Evolutionary conservation across 768 basidiomycete genomes (phyloP), one percentile per base, ranked within the genome.

Genomic region (Phlebiopsis flavidoalba): DNA sequence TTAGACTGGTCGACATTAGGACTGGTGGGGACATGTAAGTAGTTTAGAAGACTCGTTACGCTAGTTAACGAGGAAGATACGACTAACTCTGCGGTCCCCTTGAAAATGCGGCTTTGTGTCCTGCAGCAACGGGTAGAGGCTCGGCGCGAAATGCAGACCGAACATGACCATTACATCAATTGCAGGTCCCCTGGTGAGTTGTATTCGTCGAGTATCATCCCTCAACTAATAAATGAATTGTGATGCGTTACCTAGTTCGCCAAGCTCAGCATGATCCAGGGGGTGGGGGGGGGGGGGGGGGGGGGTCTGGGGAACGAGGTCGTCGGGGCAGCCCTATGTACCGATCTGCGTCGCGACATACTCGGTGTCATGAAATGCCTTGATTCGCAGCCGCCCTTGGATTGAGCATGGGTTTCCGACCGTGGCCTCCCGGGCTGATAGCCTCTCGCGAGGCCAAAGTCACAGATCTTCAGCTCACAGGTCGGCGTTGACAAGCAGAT

Each of bases 321-420:
- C n/a, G n/a, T n/a, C n/a, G n/a, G n/a, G n/a, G n/a, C n/a, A n/a
- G 96, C 96, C 37, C 96, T 82, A n/a, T n/a, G 72, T 99, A 99
- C 96, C 96, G n/a, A 98, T 59, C 96, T 82, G n/a, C 8, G 96
- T 99, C n/a, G 96, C 96, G 35, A 98, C 91, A 72, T 96, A 98
- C 76, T 98, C 97, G n/a, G n/a, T 0, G 97, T 98, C 96, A 98
- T 98, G n/a, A 76, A 98, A 98, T 0, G n/a, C 96, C 96, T 69
- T 89, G 89, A 68, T 91, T 90, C 40, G 88, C 87, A 21, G 88
- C 85, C 0, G 86, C 81, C 8, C 59, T 56, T 21, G n/a, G n/a
- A n/a, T n/a, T n/a, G n/a, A n/a, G 37, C 48, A 57, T 65, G 85
- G 56, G n/a, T n/a, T 84, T 87, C n/a, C n/a, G n/a, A 37, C 83